Percentiles rank a stretch among this genome's conserved stretches.
These are phyloP conservation scores for Erodium chrysanthum DNA, from an alignment of 441 rosid species.

Conservation along the genomic window DNA sequence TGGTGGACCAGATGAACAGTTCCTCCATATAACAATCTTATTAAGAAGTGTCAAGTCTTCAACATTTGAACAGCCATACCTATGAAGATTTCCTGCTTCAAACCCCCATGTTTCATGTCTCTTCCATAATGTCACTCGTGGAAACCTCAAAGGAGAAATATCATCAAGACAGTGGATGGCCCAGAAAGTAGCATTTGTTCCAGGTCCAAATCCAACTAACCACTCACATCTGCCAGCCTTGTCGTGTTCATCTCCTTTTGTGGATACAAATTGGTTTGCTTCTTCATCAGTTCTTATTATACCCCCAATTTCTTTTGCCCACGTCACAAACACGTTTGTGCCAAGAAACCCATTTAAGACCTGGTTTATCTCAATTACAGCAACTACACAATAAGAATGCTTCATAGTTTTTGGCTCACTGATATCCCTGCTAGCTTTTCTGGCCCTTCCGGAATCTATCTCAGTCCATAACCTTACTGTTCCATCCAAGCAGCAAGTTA, in stretches of 20 bases:
- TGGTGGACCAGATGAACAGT: slow-evolving; percentile 48
- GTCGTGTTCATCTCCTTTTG: slow-evolving; percentile 32
- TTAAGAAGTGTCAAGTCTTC: slow-evolving; percentile 34
- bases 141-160: slow-evolving; percentile 65
- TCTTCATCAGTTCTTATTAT: slow-evolving; percentile 38
- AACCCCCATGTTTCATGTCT: slow-evolving; percentile 40
- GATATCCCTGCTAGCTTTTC: slow-evolving; percentile 42
- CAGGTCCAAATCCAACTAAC: slow-evolving; percentile 86
- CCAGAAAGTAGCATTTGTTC: slow-evolving; percentile 59
- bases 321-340: slow-evolving; percentile 42
- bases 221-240: slow-evolving; percentile 64
- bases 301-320: slow-evolving; percentile 61
- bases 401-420: slow-evolving; percentile 31
- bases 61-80: slow-evolving; percentile 27
- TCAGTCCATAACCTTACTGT: slow-evolving; percentile 83
- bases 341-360: slow-evolving; percentile 51
- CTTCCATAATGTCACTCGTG: slow-evolving; percentile 67
- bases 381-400: slow-evolving; percentile 50
- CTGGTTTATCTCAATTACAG: slow-evolving; percentile 71
- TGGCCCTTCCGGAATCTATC: slow-evolving; percentile 53
- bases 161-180: slow-evolving; percentile 90
- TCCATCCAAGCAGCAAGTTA: slow-evolving; percentile 91
- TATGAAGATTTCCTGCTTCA: slow-evolving; percentile 27
- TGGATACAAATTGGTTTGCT: slow-evolving; percentile 28
- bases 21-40: slow-evolving; percentile 52